These are phyloP conservation scores for Solanum sejunctum DNA, from an alignment of 257 asterid species.

Conservation along the genomic window DNA sequence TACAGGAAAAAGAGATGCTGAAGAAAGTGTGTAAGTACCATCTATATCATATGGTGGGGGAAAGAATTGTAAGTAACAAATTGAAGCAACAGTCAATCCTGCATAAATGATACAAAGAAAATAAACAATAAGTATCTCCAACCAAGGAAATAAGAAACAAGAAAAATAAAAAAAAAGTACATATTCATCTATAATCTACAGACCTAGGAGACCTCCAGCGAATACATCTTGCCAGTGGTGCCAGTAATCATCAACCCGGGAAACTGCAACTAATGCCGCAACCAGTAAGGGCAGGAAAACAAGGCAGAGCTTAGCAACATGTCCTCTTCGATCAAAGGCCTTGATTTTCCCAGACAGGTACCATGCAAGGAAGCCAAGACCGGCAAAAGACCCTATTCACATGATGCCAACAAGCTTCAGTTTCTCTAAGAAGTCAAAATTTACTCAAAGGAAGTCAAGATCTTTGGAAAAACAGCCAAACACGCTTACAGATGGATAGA, in stretches of 20 bases:
- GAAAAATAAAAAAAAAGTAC: neutral
- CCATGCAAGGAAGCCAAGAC: slow-evolving; percentile 73
- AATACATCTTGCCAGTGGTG: slow-evolving; percentile 86
- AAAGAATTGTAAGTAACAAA: slow-evolving; percentile 86
- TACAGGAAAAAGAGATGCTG: neutral
- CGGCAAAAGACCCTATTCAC: slow-evolving; percentile 75
- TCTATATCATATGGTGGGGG: slow-evolving; percentile 82
- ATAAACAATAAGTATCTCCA: neutral
- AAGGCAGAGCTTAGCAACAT: slow-evolving; percentile 66
- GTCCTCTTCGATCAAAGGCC: slow-evolving; percentile 66
- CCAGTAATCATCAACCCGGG: slow-evolving; percentile 87
- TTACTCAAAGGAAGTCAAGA: neutral
- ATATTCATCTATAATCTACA: neutral
- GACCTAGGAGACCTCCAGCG: slow-evolving; percentile 64
- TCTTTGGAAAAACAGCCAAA: neutral
- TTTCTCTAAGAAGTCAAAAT: neutral
- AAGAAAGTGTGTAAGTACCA: slow-evolving; percentile 29
- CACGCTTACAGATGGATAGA: neutral
- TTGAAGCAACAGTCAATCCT: slow-evolving; percentile 74
- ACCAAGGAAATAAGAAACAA: neutral
- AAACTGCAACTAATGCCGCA: slow-evolving; percentile 71
- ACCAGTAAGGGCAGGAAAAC: slow-evolving; percentile 50
- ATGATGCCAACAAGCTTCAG: neutral
- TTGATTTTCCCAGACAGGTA: slow-evolving; percentile 60
- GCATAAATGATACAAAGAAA: slow-evolving; percentile 22